Evolutionary conservation across 108 stramenopile genomes (phyloP).

Genomic region (Thalassiosira profunda): DNA sequence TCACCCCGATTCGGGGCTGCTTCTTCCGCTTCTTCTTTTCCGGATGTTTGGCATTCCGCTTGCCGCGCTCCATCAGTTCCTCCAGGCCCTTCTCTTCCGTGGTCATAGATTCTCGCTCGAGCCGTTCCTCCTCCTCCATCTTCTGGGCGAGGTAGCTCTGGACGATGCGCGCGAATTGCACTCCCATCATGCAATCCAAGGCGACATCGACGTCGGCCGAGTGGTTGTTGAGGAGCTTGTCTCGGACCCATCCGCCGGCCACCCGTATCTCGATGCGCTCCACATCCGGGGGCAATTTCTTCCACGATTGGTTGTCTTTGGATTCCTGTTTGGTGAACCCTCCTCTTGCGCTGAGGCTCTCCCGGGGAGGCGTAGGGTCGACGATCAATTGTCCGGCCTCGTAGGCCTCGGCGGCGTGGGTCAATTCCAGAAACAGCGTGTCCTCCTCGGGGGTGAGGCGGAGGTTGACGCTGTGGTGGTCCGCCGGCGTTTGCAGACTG

Average conservation of each 20-base stretch:
- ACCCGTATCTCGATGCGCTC: slow-evolving; percentile 62
- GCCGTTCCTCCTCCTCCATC: background rate
- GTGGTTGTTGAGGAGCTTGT: slow-evolving; percentile 86
- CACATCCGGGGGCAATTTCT: slow-evolving; percentile 18
- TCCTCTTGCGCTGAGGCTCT: slow-evolving; percentile 28
- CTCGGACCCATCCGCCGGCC: slow-evolving; percentile 92
- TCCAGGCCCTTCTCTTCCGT: too few relatives aligned
- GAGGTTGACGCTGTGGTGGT: too few relatives aligned
- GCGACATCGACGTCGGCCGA: slow-evolving; percentile 98
- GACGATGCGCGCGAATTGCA: slow-evolving; percentile 90
- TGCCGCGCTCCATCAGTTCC: too few relatives aligned
- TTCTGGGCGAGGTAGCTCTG: slow-evolving; percentile 61
- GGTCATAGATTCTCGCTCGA: background rate
- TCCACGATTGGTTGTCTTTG: slow-evolving; percentile 8
- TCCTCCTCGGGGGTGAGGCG: slow-evolving; percentile 54
- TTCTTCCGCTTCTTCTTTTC: slow-evolving; percentile 15
- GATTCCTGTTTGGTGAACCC: slow-evolving; percentile 21
- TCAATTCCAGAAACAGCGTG: slow-evolving; percentile 43
- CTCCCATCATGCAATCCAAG: slow-evolving; percentile 92
- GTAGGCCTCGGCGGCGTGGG: slow-evolving; percentile 45
- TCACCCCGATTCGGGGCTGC: slow-evolving; percentile 78
- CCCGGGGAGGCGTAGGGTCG: slow-evolving; percentile 19
- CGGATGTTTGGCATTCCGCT: too few relatives aligned
- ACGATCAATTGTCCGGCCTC: slow-evolving; percentile 33
- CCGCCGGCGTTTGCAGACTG: too few relatives aligned